Base-by-base conservation (phyloP, 352 stramenopile genomes). In the Elongisporangium prolatum region DNA sequence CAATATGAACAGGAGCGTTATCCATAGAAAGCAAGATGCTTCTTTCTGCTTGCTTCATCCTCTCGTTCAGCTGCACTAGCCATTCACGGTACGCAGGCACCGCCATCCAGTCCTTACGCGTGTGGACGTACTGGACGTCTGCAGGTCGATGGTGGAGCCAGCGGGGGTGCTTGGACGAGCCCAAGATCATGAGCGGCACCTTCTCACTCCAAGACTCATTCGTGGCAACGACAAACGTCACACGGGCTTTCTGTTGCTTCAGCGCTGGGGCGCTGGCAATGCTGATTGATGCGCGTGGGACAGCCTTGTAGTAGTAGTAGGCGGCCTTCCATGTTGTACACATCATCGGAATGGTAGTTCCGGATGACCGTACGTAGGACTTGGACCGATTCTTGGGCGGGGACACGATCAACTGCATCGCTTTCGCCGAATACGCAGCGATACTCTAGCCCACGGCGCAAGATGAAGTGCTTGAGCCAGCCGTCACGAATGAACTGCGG, bases 261-360 rank as follows among this genome's bases (percentile, higher is more conserved):
- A n/a, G n/a, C n/a, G n/a, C n/a, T n/a, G n/a, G n/a, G n/a, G n/a
- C n/a, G n/a, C n/a, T n/a, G n/a, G n/a, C n/a, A n/a, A n/a, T n/a
- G n/a, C n/a, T n/a, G n/a, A n/a, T n/a, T n/a, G n/a, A n/a, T n/a
- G n/a, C n/a, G n/a, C n/a, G n/a, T 25, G 24, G 0, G 24, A 48
- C 5, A 16, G 16, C 16, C 17, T 20, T 17, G n/a, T n/a, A n/a
- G 24, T 55, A 55, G 16, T 48, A 55, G n/a, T 55, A 55, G 0
- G 50, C 24, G 4, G 50, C 21, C 25, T 16, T 55, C 50, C 8
- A 55, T 25, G 24, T 55, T 55, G 24, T 25, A 55, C 17, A 55
- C 22, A 21, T 55, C 49, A 34, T 44, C 37, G 6, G 28, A 9
- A 38, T 38, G 28, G 28, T 38, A 38, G 28, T 38, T 38, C 28